These are phyloP conservation scores for Penicillium italicum DNA, from an alignment of 2,329 filamentous ascomycete genomes.

Conservation along the genomic window DNA sequence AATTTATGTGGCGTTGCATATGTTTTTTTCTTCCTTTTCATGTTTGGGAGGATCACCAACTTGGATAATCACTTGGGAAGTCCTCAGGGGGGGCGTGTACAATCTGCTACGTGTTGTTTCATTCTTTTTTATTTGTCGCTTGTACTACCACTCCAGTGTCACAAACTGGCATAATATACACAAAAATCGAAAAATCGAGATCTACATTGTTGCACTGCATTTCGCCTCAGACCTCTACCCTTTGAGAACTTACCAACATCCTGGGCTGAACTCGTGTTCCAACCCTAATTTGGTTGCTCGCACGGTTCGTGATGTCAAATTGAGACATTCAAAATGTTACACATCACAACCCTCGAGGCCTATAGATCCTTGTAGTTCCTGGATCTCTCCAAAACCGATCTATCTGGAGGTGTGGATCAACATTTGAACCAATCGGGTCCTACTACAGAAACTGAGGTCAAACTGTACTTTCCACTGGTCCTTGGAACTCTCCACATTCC, in stretches of 20 bases:
- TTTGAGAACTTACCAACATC: background rate
- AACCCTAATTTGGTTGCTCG: background rate
- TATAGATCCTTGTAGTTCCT: constrained; percentile 8
- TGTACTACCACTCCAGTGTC: constrained; percentile 22
- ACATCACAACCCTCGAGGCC: constrained; percentile 20
- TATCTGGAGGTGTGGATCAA: constrained; percentile 18
- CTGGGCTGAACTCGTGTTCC: background rate
- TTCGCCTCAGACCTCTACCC: too few relatives aligned
- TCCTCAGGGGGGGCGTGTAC: constrained; percentile 19
- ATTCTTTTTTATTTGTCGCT: constrained; percentile 3
- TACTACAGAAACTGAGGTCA: background rate
- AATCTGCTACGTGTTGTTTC: constrained; percentile 24
- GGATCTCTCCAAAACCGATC: constrained; percentile 22
- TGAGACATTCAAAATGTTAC: constrained; percentile 16
- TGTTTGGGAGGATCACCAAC: constrained; percentile 9
- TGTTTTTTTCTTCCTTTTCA: constrained; percentile 6
- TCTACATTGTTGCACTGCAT: constrained; percentile 1
- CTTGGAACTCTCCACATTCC: constrained; percentile 13
- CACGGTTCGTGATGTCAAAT: constrained; percentile 10
- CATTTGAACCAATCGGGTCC: background rate
- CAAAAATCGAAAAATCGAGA: constrained; percentile 13
- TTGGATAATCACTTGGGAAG: constrained; percentile 19
- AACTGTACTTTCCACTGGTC: background rate
- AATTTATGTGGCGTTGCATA: constrained; percentile 23
- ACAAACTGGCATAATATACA: constrained; percentile 20